Evolutionary conservation across 2,329 filamentous ascomycete species (phyloP).

Genomic region (Aotearoamyces nothofagi): DNA sequence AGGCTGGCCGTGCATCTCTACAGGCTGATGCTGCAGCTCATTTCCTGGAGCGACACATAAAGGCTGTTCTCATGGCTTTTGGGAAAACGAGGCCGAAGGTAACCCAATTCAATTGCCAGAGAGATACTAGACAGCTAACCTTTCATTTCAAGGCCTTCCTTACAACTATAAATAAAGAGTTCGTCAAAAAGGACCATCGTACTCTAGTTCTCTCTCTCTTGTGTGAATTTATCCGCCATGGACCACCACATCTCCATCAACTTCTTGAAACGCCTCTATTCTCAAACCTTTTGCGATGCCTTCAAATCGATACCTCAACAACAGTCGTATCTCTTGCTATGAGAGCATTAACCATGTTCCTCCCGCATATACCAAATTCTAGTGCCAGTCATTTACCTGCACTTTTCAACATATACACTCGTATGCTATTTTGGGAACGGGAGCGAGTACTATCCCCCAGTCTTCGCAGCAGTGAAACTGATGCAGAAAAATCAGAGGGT

Average conservation of each 20-base stretch:
- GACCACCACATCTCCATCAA: constrained; percentile 66
- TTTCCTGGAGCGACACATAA: constrained; percentile 28
- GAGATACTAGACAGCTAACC: constrained; percentile 8
- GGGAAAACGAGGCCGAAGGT: constrained; percentile 57
- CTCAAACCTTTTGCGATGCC: constrained; percentile 53
- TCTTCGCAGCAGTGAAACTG: constrained; percentile 5
- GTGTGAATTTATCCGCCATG: constrained; percentile 56
- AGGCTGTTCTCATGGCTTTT: constrained; percentile 24
- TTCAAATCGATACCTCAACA: constrained; percentile 66
- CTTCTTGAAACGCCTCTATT: constrained; percentile 60
- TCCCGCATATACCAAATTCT: constrained; percentile 66
- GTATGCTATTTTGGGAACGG: constrained; percentile 63
- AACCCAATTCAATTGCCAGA: too few species aligned
- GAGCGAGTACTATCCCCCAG: constrained; percentile 10
- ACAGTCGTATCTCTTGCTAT: constrained; percentile 62
- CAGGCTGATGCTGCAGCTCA: constrained; percentile 25
- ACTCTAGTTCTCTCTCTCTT: constrained; percentile 50
- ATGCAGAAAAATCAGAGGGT: constrained; percentile 21
- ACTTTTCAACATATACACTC: constrained; percentile 69
- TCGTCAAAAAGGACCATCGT: constrained; percentile 49
- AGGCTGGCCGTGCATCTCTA: constrained; percentile 21
- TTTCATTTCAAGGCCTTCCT: constrained; percentile 45
- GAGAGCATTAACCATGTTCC: constrained; percentile 63
- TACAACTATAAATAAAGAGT: constrained; percentile 44
- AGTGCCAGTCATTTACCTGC: constrained; percentile 53